phyloP scores from a whole-genome alignment of 1,284 basidiomycete species.

The Mycena citricolor region DNA sequence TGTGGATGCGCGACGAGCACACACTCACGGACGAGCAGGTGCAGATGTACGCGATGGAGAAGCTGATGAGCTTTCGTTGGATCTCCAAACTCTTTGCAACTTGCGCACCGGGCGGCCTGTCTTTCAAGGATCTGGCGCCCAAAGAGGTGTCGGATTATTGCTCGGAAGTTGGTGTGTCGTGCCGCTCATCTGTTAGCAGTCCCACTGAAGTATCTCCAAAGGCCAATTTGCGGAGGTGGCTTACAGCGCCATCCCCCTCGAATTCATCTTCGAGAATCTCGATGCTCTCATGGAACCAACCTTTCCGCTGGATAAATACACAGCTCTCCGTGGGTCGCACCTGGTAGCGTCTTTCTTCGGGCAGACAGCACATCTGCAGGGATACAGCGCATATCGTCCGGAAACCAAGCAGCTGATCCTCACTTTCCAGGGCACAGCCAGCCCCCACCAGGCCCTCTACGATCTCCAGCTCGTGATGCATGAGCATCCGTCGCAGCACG shows the following conservation, averaged over 20 bases:
- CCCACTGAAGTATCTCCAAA: too few species aligned
- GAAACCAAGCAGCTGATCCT: conserved; percentile 44
- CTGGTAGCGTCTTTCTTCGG: conserved; percentile 42
- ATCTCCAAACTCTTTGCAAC: conserved; percentile 46
- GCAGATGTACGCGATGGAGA: conserved; percentile 48
- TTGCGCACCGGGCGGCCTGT: conserved; percentile 40
- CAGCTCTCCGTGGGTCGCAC: conserved; percentile 34
- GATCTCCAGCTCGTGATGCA: conserved; percentile 41
- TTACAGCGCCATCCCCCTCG: conserved; percentile 39
- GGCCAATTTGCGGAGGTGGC: conserved; percentile 53
- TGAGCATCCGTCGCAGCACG: conserved; percentile 37
- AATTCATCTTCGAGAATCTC: conserved; percentile 43
- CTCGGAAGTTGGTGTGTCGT: conserved; percentile 40
- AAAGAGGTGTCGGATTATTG: conserved; percentile 37
- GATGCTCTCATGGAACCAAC: conserved; percentile 36
- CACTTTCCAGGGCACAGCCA: conserved; percentile 47
- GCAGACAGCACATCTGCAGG: conserved; percentile 40
- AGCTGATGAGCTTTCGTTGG: conserved; percentile 50
- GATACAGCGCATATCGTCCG: conserved; percentile 43
- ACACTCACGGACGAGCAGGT: conserved; percentile 32
- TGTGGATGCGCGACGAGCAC: too few species aligned
- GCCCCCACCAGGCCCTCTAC: conserved; percentile 40
- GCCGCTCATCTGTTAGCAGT: too few species aligned
- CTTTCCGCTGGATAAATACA: conserved; percentile 51
- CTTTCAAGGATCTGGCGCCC: conserved; percentile 38